A percentile compares a stretch with the other conserved stretches of the same genome.
phyloP scores from a whole-genome alignment of 192 early-diverging fungal species.

The Jimgerdemannia flammicorona region DNA sequence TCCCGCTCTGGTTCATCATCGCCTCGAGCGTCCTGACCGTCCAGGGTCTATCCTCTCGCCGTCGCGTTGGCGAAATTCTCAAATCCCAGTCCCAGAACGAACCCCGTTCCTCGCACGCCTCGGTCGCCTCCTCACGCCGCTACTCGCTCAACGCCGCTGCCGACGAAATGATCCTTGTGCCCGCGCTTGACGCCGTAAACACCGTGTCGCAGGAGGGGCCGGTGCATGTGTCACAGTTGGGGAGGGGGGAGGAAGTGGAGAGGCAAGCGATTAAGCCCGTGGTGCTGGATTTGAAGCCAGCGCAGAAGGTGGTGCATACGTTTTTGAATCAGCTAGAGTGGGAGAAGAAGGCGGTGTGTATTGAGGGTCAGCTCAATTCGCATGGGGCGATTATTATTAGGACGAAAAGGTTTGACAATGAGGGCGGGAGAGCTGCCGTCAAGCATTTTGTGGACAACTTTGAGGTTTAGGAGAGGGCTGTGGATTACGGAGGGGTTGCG shows the following conservation, averaged over 20 bases:
- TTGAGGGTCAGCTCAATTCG: slow-evolving; percentile 37
- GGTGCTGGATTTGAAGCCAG: slow-evolving; percentile 22
- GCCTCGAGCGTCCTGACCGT: slow-evolving; percentile 23
- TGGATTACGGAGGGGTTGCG: too few species aligned
- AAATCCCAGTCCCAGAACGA: neutral
- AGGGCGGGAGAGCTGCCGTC: slow-evolving; percentile 35
- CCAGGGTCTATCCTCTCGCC: slow-evolving; percentile 37
- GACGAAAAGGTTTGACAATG: slow-evolving; percentile 27
- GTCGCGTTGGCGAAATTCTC: slow-evolving; percentile 19
- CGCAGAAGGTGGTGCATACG: slow-evolving; percentile 24
- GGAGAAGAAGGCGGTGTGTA: slow-evolving; percentile 41
- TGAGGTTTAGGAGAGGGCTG: neutral
- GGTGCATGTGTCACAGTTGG: neutral
- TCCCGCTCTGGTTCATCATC: slow-evolving; percentile 35
- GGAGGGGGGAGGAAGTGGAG: neutral
- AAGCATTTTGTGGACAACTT: slow-evolving; percentile 46
- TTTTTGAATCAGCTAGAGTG: slow-evolving; percentile 40
- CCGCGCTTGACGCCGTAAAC: slow-evolving; percentile 12
- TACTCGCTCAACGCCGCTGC: neutral
- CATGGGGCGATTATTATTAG: slow-evolving; percentile 51
- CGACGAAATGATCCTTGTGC: slow-evolving; percentile 6
- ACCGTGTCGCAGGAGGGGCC: neutral
- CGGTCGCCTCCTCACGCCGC: too few species aligned
- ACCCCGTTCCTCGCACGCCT: neutral
- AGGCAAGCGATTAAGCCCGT: neutral